Evolutionary conservation across 768 basidiomycete genomes (phyloP).

Genomic region (Russula brevipes): DNA sequence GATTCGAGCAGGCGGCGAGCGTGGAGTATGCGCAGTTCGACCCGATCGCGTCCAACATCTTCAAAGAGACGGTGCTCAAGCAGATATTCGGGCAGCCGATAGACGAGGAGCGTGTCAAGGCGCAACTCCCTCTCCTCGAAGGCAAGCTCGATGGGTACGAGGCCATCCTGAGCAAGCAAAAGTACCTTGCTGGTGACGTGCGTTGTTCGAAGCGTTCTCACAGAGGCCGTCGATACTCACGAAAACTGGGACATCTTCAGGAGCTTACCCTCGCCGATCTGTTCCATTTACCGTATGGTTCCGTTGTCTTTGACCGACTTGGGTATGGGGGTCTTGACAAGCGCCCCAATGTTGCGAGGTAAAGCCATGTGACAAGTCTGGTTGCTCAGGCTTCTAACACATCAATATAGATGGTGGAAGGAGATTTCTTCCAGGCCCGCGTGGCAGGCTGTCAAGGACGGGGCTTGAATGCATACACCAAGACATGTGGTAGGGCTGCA

Average conservation of each 20-base stretch:
- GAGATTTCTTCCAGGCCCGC: conserved; percentile 4
- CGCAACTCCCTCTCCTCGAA: not conserved
- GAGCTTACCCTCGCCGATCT: conserved; percentile 15
- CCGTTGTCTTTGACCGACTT: not conserved
- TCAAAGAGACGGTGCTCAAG: conserved; percentile 1
- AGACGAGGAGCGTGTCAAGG: conserved; percentile 1
- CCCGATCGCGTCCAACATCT: not conserved
- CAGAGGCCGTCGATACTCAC: not conserved
- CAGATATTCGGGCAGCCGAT: not conserved
- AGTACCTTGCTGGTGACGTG: conserved; percentile 18
- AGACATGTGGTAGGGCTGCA: not conserved
- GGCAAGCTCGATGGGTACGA: conserved; percentile 12
- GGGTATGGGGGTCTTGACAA: not conserved
- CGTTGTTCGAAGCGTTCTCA: not conserved
- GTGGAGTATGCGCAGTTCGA: conserved; percentile 26
- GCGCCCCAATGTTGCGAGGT: conserved; percentile 10
- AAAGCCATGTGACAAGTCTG: not conserved
- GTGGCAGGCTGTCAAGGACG: conserved; percentile 10
- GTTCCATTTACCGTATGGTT: conserved; percentile 5
- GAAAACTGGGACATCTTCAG: not conserved
- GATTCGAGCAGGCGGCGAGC: conserved; percentile 30
- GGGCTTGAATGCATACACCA: not conserved
- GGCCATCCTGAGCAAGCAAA: conserved; percentile 8
- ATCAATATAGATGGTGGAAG: conserved; percentile 16
- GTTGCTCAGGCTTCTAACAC: not conserved